phyloP scores from a whole-genome alignment of 1,139 yeast genomes.

The Yamadazyma jaroonii region DNA sequence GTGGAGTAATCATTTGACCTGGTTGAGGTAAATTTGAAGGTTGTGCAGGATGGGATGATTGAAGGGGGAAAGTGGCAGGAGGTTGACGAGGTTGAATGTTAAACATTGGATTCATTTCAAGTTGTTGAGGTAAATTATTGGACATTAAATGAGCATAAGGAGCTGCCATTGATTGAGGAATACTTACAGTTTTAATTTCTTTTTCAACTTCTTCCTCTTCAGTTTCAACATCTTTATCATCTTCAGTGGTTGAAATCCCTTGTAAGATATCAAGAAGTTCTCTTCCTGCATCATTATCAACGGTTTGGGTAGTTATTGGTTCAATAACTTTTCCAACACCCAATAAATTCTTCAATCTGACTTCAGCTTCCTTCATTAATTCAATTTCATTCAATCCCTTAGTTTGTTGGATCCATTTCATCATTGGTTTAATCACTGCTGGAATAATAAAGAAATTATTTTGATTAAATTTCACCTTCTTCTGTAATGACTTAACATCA shows the following conservation, averaged over 20 bases:
- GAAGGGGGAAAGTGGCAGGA: conserved; percentile 1
- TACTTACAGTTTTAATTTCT: conserved; percentile 7
- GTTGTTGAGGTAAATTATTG: conserved; percentile 24
- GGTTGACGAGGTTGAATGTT: neutral
- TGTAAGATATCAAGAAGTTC: conserved; percentile 66
- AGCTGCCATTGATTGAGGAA: conserved; percentile 18
- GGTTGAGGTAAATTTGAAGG: conserved; percentile 8
- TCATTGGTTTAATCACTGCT: conserved; percentile 60
- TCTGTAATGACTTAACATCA: conserved; percentile 35
- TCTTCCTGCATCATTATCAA: conserved; percentile 66
- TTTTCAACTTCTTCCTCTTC: conserved; percentile 4
- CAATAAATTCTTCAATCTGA: conserved; percentile 58
- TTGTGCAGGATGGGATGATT: too few relatives aligned
- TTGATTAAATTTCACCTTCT: conserved; percentile 38
- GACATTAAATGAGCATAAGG: conserved; percentile 17
- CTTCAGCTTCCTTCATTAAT: conserved; percentile 55
- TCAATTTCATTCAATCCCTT: conserved; percentile 58
- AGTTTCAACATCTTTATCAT: conserved; percentile 2
- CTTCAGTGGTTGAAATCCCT: conserved; percentile 28
- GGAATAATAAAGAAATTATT: conserved; percentile 55
- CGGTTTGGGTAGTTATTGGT: conserved; percentile 12
- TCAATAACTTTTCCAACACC: conserved; percentile 39
- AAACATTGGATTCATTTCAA: conserved; percentile 9
- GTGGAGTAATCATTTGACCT: conserved; percentile 10
- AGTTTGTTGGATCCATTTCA: conserved; percentile 53